phyloP scores from a whole-genome alignment of 2,329 filamentous ascomycete genomes.

The Aspergillus sp. region DNA sequence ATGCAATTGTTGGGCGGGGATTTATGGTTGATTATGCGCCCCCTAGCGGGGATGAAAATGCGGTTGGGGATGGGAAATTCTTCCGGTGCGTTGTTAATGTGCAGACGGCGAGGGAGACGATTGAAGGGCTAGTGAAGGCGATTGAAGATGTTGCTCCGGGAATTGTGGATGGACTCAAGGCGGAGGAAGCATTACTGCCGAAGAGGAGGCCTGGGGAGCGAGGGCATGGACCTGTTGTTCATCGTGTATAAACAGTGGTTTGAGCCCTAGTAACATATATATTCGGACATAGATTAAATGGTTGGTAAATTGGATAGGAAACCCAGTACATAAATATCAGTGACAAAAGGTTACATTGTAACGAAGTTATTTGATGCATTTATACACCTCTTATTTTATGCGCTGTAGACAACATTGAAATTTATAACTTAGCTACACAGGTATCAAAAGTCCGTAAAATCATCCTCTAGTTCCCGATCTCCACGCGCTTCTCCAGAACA shows the following conservation, averaged over 20 bases:
- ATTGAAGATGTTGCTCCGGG: conserved; percentile 51
- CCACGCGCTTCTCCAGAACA: conserved; percentile 46
- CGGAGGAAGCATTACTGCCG: conserved; percentile 10
- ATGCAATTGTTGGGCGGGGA: conserved; percentile 56
- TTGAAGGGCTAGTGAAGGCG: conserved; percentile 62
- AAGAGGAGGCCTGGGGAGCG: conserved; percentile 30
- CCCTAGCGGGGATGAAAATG: conserved; percentile 47
- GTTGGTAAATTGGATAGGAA: neutral
- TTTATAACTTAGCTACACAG: neutral
- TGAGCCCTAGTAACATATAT: neutral
- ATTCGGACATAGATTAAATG: neutral
- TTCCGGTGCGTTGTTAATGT: conserved; percentile 70
- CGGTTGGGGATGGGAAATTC: conserved; percentile 60
- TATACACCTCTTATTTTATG: neutral
- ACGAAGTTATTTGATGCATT: neutral
- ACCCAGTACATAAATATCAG: neutral
- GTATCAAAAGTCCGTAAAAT: neutral
- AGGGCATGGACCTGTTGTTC: conserved; percentile 37
- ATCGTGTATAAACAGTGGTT: conserved; percentile 7
- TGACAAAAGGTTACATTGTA: neutral
- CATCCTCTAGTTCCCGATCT: conserved; percentile 36
- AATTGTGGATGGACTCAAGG: conserved; percentile 31
- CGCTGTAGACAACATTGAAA: neutral
- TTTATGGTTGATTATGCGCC: conserved; percentile 71
- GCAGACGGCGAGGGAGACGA: conserved; percentile 58